phyloP scores from a whole-genome alignment of 108 stramenopile species.

The Ochromonas danica region DNA sequence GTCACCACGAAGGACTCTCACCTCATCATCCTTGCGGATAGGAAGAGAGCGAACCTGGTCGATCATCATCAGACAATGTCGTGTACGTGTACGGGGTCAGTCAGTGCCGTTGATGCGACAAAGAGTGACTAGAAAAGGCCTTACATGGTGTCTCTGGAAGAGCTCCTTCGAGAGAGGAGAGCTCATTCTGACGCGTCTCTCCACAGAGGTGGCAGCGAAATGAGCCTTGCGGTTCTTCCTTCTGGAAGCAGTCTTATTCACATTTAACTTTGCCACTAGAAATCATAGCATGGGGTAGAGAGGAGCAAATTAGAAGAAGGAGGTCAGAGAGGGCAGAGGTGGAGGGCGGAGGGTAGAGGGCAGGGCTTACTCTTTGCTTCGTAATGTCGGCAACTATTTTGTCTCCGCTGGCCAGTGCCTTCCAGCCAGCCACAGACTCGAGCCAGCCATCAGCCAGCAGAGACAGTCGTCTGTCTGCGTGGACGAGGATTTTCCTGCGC shows the following conservation, averaged over 20 bases:
- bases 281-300: no score
- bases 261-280: conserved; percentile 53
- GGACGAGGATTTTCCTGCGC: no score
- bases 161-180: conserved; percentile 96
- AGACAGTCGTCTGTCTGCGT: no score
- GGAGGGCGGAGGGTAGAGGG: no score
- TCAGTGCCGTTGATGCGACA: not conserved
- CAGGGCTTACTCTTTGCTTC: no score
- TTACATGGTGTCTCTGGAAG: conserved; percentile 86
- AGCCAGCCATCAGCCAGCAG: no score
- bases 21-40: conserved; percentile 97
- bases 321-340: no score
- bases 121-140: not conserved
- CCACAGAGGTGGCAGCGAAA: conserved; percentile 87
- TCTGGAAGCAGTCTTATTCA: conserved; percentile 80
- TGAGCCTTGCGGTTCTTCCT: conserved; percentile 99
- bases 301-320: no score
- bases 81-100: not conserved
- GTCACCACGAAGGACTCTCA: conserved; percentile 86
- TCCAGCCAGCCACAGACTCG: no score
- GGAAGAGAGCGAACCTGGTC: conserved; percentile 91
- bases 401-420: no score
- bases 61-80: no score
- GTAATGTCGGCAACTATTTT: no score
- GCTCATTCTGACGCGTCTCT: conserved; percentile 83